Base-by-base conservation (phyloP, 306 rosid genomes). In the Acacia melanoxylon region DNA sequence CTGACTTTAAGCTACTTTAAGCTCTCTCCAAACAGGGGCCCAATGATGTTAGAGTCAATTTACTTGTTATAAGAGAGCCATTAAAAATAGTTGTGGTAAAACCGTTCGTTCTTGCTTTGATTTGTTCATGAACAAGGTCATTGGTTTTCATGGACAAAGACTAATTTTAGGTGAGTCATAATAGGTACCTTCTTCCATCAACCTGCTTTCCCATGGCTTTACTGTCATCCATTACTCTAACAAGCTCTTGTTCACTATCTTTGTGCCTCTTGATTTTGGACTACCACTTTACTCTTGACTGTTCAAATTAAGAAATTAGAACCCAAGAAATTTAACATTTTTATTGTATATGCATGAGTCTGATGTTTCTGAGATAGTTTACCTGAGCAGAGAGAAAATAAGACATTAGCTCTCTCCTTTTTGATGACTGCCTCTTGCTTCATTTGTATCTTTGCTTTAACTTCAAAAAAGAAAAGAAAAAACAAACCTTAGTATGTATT, bases 161-260 rank as follows among this genome's bases (percentile, higher is more conserved):
- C 86, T 88, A 84, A 12, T 76, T 79, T 81, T 86, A 1, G 86
- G 80, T 7, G 93, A 89, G 24, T 72, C 78, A 22, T 67, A 81
- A 61, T 77, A 41, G 14, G 24, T 75, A 49, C 63, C 58, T 15
- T 16, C 92, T 80, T 89, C 93, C 86, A 86, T 78, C 10, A 87
- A 86, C 82, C 88, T 81, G 75, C 70, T 88, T 78, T 92, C 95
- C 95, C 97, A 90, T 63, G 98, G 96, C 85, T 86, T 94, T 37
- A 89, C 35, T 0, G 92, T 90, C 91, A 90, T 93, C 97, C 98
- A 93, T 12, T 88, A 76, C 22, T 95, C 97, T 79, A 93, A 81
- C 2, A 79, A 76, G 75, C 75, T 77, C 83, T 90, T 87, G 54
- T 74, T 33, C 74, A 63, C 58, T 76, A 86, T 58, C 79, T 83